phyloP scores from a whole-genome alignment of 164 flowering plant species.

The Liquidambar formosana region DNA sequence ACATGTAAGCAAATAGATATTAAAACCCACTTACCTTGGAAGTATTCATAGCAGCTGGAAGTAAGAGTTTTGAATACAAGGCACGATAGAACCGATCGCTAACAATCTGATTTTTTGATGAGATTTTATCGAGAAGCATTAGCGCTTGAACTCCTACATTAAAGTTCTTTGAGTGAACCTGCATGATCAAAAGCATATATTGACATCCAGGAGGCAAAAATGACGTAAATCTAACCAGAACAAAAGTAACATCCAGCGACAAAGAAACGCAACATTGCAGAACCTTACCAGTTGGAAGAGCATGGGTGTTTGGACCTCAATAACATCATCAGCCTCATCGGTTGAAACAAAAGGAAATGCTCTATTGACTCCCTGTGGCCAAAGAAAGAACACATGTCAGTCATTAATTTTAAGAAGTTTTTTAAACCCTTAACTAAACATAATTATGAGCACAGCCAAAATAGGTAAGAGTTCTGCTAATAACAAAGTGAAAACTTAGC shows the following conservation, averaged over 20 bases:
- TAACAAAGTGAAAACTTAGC: too few species aligned
- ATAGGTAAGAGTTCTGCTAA: too few species aligned
- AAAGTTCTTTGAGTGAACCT: constrained; percentile 96
- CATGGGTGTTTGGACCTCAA: constrained; percentile 83
- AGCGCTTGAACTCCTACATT: constrained; percentile 97
- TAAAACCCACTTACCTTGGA: constrained; percentile 61
- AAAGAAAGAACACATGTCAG: background rate
- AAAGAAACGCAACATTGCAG: background rate
- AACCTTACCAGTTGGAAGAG: constrained; percentile 80
- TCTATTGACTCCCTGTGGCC: constrained; percentile 85
- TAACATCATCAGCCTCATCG: constrained; percentile 79
- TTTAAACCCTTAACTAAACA: too few species aligned
- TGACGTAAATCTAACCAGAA: background rate
- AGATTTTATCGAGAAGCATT: constrained; percentile 90
- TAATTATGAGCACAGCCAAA: too few species aligned
- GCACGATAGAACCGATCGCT: constrained; percentile 97
- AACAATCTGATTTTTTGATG: constrained; percentile 86
- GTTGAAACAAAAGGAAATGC: constrained; percentile 91
- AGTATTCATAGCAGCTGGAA: constrained; percentile 87
- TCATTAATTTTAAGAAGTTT: too few species aligned
- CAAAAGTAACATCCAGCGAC: background rate
- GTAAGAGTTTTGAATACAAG: constrained; percentile 80
- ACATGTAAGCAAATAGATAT: too few species aligned
- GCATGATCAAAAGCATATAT: constrained; percentile 21
- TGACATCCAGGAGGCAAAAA: background rate